Percentiles rank a stretch among this genome's conserved stretches.
Conservation (phyloP, 306 rosid genomes). For the Hippophae rhamnoides region DNA sequence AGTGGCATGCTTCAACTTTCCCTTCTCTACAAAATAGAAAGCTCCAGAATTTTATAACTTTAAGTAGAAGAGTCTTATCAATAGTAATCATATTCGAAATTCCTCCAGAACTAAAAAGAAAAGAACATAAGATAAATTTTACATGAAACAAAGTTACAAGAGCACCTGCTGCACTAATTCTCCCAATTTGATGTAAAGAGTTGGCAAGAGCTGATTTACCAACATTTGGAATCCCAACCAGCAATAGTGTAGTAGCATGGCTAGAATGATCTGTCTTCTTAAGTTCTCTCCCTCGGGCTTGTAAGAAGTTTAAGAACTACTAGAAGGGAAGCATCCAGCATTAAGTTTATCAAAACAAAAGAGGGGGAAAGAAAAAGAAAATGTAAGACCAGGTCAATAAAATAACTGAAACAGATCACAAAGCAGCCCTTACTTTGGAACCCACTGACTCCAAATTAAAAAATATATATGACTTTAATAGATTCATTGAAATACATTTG, state of each 20-base stretch:
- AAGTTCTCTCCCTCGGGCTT: constrained; percentile 50
- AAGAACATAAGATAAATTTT: background rate
- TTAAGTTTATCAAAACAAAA: constrained; percentile 1
- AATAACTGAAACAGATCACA: background rate
- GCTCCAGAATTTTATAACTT: background rate
- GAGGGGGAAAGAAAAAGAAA: background rate
- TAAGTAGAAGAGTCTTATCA: background rate
- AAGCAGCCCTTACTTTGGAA: no score
- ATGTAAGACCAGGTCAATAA: background rate
- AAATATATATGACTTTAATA: no score
- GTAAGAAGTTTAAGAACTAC: constrained; percentile 70
- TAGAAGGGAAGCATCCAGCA: constrained; percentile 10
- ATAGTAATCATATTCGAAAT: background rate
- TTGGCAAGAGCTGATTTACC: constrained; percentile 88
- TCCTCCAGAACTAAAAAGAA: background rate
- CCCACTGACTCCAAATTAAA: no score
- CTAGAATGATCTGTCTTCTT: constrained; percentile 31
- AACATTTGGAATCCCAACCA: constrained; percentile 82
- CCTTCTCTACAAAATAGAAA: constrained; percentile 55
- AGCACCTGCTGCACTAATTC: constrained; percentile 84
- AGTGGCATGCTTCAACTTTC: constrained; percentile 63
- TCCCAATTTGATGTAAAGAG: constrained; percentile 77
- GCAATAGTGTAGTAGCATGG: constrained; percentile 56
- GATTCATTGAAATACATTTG: no score
- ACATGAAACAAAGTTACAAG: background rate